Conservation (phyloP, 441 rosid species). For the Gossypium davidsonii region DNA sequence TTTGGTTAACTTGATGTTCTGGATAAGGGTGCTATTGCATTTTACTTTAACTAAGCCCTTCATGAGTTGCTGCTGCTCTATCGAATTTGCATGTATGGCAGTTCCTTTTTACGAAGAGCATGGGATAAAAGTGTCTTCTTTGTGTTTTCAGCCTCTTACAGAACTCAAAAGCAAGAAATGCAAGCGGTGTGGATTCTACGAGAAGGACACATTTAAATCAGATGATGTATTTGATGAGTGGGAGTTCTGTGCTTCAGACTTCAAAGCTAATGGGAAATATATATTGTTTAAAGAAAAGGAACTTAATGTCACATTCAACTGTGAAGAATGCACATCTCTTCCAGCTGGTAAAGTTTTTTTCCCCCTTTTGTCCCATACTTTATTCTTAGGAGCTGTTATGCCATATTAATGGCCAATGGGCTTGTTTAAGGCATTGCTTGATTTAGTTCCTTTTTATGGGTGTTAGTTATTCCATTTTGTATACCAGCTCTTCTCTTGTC, state of each 20-base stretch:
- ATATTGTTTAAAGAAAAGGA: slow-evolving; percentile 41
- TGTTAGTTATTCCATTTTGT: not conserved
- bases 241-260: slow-evolving; percentile 87
- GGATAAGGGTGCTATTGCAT: not conserved
- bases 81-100: not conserved
- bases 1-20: not conserved
- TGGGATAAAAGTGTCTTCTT: slow-evolving; percentile 8
- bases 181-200: slow-evolving; percentile 86
- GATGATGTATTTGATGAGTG: slow-evolving; percentile 76
- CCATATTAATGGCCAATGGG: not conserved
- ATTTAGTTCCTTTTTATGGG: not conserved
- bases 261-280: slow-evolving; percentile 49
- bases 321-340: slow-evolving; percentile 43
- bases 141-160: slow-evolving; percentile 59
- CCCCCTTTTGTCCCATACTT: not conserved
- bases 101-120: not conserved
- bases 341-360: slow-evolving; percentile 34
- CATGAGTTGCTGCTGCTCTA: not conserved
- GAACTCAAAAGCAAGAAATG: slow-evolving; percentile 52
- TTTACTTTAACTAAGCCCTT: not conserved
- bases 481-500: not conserved
- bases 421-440: not conserved
- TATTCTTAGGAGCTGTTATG: not conserved
- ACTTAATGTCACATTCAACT: slow-evolving; percentile 58
- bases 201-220: slow-evolving; percentile 45